These are phyloP conservation scores for Aspergillus funiculosus DNA, from an alignment of 495 filamentous ascomycete species.

Conservation along the genomic window DNA sequence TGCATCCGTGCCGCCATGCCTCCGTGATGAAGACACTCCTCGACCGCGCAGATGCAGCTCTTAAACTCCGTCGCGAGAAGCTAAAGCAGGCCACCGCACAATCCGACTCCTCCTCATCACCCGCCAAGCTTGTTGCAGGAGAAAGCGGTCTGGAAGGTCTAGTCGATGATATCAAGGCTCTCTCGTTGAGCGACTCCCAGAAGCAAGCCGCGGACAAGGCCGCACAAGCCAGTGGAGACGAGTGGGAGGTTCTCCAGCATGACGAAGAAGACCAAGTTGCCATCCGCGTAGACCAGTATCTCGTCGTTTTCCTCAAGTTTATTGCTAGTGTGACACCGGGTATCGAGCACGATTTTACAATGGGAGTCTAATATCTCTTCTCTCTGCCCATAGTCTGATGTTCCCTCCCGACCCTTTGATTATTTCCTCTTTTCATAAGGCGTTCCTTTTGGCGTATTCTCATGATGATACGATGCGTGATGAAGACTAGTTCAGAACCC, in stretches of 20 bases:
- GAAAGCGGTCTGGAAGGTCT: slow-evolving; percentile 57
- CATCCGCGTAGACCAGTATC: slow-evolving; percentile 93
- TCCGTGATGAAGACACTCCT: slow-evolving; percentile 97
- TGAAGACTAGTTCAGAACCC: too few species aligned
- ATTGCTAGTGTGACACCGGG: slow-evolving; percentile 95
- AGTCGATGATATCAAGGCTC: slow-evolving; percentile 52
- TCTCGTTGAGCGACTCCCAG: slow-evolving; percentile 36
- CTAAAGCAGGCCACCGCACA: slow-evolving; percentile 43
- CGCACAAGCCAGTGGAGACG: slow-evolving; percentile 59
- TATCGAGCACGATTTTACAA: slow-evolving; percentile 98
- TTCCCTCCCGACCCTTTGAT: background rate
- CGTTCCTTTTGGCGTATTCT: background rate
- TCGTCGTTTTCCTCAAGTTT: slow-evolving; percentile 97
- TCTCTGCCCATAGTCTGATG: slow-evolving; percentile 1
- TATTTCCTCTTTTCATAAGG: background rate
- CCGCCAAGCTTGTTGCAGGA: slow-evolving; percentile 43
- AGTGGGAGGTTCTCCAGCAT: slow-evolving; percentile 77
- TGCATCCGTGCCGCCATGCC: slow-evolving; percentile 91
- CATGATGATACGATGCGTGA: too few species aligned
- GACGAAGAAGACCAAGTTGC: slow-evolving; percentile 75
- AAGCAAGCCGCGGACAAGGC: slow-evolving; percentile 48
- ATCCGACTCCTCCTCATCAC: slow-evolving; percentile 15
- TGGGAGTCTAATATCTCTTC: slow-evolving; percentile 65
- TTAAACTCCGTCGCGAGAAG: slow-evolving; percentile 84
- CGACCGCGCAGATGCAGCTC: slow-evolving; percentile 86